Base-by-base conservation (phyloP, 306 rosid genomes). In the Cajanus cajan region DNA sequence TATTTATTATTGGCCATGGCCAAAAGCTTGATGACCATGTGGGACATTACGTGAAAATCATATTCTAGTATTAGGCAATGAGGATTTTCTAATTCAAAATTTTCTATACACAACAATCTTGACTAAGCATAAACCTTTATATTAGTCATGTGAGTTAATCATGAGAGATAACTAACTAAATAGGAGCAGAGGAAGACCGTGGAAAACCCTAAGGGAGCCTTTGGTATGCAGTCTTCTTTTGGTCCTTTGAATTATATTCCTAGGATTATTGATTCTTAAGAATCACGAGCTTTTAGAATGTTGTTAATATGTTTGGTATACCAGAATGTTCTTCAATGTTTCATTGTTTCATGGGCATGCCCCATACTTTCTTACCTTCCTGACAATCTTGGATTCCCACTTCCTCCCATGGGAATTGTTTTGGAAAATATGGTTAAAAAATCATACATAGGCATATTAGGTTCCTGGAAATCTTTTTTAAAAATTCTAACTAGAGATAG, bases 21-120 rank as follows among this genome's bases (percentile, higher is more conserved):
- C 5, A 45, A n/a, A 63, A 45, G 58, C 13, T 33, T 73, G 54
- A 8, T 69, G 69, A 14, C 21, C 21, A 44, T 37, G 2, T 5
- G 41, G 45, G 54, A 34, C 50, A 51, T 71, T 21, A 21, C 55
- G 71, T 33, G 57, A 65, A 65, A 82, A 64, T 28, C 55, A 19
- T 57, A 72, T 45, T 64, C 58, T 62, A 37, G 24, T 50, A 57
- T 25, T 50, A 48, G 13, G 78, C 36, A 51, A 31, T 52, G 54
- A 16, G 6, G 73, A 58, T 81, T 67, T 22, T 58, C 15, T 43
- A 8, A 61, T 37, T 72, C 74, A 48, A 68, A 69, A 3, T 73
- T 13, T 24, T 78, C 15, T 51, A 54, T 43, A 11, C 33, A 33
- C 57, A 66, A 74, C 13, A 45, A 67, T 67, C 25, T 75, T 68